Percentiles rank a stretch among this genome's conserved stretches.
phyloP scores from a whole-genome alignment of 345 rosid genomes.

The Pseudoturritis turrita region DNA sequence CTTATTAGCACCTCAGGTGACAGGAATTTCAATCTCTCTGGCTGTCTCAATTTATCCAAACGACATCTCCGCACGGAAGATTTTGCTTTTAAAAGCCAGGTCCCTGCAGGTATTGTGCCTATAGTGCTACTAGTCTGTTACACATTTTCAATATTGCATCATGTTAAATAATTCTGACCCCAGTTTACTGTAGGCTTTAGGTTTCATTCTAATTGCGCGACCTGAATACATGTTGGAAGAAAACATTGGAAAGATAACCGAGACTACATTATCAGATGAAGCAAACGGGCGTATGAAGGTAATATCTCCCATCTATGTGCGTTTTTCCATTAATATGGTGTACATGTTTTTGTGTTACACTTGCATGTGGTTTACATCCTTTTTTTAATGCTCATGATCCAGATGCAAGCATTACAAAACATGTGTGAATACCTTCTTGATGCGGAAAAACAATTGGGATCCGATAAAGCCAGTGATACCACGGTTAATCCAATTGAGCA shows the following conservation, averaged over 20 bases:
- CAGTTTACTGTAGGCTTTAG: too few species aligned
- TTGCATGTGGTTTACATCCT: background rate
- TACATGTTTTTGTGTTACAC: constrained; percentile 1
- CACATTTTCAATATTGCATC: constrained; percentile 3
- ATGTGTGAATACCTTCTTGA: too few species aligned
- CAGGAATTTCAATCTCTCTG: constrained; percentile 48
- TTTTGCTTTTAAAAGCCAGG: constrained; percentile 71
- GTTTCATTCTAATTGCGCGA: constrained; percentile 84
- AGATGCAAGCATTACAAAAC: constrained; percentile 94
- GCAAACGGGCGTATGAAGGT: constrained; percentile 87
- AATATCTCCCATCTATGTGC: constrained; percentile 6
- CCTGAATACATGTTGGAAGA: constrained; percentile 97
- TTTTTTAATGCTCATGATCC: constrained; percentile 36
- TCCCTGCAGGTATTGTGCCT: constrained; percentile 73
- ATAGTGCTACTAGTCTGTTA: background rate
- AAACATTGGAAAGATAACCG: constrained; percentile 79
- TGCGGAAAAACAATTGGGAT: too few species aligned
- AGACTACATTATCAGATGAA: constrained; percentile 59
- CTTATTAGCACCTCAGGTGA: constrained; percentile 48
- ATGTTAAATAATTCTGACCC: constrained; percentile 16
- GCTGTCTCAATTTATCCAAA: constrained; percentile 66
- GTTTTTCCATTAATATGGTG: background rate
- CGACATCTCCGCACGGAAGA: constrained; percentile 73
- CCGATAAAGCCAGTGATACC: too few species aligned
- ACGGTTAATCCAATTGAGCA: too few species aligned